Conservation (phyloP, 2,329 filamentous ascomycete species). For the Aspergillus aculeatinus region DNA sequence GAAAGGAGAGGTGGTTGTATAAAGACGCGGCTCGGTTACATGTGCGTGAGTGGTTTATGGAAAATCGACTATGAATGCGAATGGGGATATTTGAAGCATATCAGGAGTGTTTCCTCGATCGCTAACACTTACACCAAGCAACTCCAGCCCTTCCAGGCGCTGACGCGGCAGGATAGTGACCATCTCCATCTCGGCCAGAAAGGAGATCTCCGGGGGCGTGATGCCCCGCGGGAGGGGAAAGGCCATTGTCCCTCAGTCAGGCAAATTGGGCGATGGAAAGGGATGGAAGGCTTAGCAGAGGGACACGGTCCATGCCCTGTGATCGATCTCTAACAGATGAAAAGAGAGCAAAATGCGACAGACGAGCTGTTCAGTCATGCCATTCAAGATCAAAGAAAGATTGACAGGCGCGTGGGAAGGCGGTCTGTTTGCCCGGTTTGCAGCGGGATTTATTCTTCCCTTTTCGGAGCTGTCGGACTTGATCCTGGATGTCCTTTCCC, state of each 20-base stretch:
- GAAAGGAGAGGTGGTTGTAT: neutral
- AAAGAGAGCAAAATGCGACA: neutral
- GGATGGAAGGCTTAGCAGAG: neutral
- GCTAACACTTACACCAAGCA: constrained; percentile 71
- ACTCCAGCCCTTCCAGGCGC: constrained; percentile 77
- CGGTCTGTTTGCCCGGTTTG: constrained; percentile 37
- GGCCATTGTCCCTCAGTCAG: constrained; percentile 50
- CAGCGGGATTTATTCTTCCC: constrained; percentile 14
- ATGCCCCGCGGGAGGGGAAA: constrained; percentile 65
- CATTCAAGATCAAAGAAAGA: constrained; percentile 2
- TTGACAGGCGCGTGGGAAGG: constrained; percentile 2
- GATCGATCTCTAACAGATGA: neutral
- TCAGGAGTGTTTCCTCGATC: neutral
- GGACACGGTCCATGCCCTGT: constrained; percentile 9
- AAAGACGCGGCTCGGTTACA: neutral
- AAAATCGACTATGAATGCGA: neutral
- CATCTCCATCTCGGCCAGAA: constrained; percentile 95
- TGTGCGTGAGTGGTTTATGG: neutral
- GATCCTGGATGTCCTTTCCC: neutral
- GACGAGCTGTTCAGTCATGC: neutral
- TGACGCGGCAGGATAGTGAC: constrained; percentile 92
- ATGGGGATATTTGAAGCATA: neutral
- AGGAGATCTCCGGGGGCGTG: constrained; percentile 84
- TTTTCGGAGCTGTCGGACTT: neutral
- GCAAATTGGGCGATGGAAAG: neutral